phyloP scores from a whole-genome alignment of 129 eudicot species.

The Arctium minus region DNA sequence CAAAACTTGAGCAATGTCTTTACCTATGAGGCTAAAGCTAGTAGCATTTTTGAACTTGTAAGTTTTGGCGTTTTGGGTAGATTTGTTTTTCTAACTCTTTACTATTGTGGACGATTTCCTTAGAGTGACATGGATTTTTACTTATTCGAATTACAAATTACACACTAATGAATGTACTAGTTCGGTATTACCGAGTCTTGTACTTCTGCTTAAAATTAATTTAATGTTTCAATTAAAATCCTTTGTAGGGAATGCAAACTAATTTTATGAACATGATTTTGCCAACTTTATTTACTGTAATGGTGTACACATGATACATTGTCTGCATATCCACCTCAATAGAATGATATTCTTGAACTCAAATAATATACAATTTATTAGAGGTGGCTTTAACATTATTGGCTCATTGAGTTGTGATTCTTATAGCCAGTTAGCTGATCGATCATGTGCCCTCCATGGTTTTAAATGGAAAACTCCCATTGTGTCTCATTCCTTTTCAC shows the following conservation, averaged over 20 bases:
- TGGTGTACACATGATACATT: too few species aligned
- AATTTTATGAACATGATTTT: too few species aligned
- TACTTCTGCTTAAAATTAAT: neutral
- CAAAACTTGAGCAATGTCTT: neutral
- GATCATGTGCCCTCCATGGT: too few species aligned
- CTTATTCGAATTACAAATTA: neutral
- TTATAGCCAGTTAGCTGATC: too few species aligned
- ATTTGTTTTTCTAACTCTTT: neutral
- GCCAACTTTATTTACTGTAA: too few species aligned
- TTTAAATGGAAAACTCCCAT: too few species aligned
- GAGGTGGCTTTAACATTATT: too few species aligned
- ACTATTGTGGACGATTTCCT: neutral
- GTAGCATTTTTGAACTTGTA: neutral
- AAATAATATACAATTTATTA: too few species aligned
- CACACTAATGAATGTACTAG: neutral
- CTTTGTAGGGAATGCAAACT: neutral
- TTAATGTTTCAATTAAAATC: neutral
- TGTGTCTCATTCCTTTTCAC: too few species aligned
- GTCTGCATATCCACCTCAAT: too few species aligned
- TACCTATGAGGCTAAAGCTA: neutral
- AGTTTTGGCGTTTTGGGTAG: neutral
- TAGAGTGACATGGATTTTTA: neutral
- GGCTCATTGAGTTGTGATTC: too few species aligned
- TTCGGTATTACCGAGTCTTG: neutral
- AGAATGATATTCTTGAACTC: too few species aligned